Evolutionary conservation across 2,329 filamentous ascomycete species (phyloP), one percentile per base, ranked within the genome.

Genomic region (Amesomyces nigricolor): DNA sequence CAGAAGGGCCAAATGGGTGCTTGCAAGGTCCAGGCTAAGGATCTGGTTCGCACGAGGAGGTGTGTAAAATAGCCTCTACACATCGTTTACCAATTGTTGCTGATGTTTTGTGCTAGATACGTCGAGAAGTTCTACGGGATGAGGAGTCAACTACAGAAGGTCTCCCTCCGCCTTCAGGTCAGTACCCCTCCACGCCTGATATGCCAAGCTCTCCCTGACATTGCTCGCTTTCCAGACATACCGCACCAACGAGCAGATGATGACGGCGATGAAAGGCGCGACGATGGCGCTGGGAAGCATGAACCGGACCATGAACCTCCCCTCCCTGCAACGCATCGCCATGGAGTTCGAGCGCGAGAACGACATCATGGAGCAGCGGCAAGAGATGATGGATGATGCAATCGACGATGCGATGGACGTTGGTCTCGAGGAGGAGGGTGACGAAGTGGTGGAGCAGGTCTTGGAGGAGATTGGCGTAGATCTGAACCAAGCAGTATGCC

Each of bases 261-360:
- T 96, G 91, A 90, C 96, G 72, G 94, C 91, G 8, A 97, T 99
- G 94, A 99, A 96, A 73, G 94, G 94, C 35, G 94, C 94, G 4
- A 97, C 94, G 1, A 85, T 87, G 72, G 86, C 96, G 2, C 78
- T 99, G 7, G 91, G 91, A 53, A 95, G 88, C 75, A 99, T 99
- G 94, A 99, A 99, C 72, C 82, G 88, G 62, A 89, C 89, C 61
- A 97, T 97, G 91, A 97, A 99, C 69, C 83, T 99, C 2, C 94
- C 94, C 0, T 91, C 91, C 16, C 78, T 99, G 35, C 92, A 97
- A 71, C 85, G 92, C 56, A 99, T 99, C 68, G 92, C 94, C 17
- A 96, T 96, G 91, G 94, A 99, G 68, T 99, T 99, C 66, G 94
- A 99, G 74, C 87, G 89, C 66, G 94, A 99, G 73, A 99, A 97